A percentile compares a stretch with the other conserved stretches of the same genome.
Evolutionary conservation across 2,329 filamentous ascomycete genomes (phyloP).

Genomic region (Fonsecaea monophora): DNA sequence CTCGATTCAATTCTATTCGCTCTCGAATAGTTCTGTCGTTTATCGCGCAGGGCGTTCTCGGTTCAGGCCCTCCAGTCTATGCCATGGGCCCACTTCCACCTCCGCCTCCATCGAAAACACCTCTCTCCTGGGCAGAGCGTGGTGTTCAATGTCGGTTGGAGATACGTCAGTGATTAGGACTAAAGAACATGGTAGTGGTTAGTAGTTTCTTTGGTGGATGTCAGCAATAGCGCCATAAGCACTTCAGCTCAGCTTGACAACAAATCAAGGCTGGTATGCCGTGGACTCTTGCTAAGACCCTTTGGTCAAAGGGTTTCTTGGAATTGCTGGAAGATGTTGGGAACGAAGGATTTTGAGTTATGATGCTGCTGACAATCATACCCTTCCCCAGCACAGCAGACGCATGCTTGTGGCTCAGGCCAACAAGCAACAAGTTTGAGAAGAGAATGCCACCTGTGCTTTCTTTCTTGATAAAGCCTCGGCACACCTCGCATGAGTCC

Average conservation of each 20-base stretch:
- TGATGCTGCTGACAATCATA: constrained; percentile 21
- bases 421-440: not conserved
- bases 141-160: too few relatives aligned
- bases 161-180: not conserved
- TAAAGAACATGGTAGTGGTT: not conserved
- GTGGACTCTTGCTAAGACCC: not conserved
- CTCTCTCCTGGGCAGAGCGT: not conserved
- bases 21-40: not conserved
- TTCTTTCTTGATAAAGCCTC: not conserved
- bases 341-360: constrained; percentile 24
- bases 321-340: not conserved
- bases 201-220: not conserved
- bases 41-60: not conserved
- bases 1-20: not conserved
- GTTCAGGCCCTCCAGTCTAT: not conserved
- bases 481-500: not conserved
- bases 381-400: not conserved
- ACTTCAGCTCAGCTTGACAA: not conserved
- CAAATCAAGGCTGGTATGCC: constrained; percentile 2
- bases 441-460: not conserved
- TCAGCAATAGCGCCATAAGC: not conserved
- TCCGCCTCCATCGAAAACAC: not conserved
- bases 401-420: not conserved
- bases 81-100: not conserved
- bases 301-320: not conserved